phyloP scores from a whole-genome alignment of 345 rosid species.

The Arabidopsis suecica region DNA sequence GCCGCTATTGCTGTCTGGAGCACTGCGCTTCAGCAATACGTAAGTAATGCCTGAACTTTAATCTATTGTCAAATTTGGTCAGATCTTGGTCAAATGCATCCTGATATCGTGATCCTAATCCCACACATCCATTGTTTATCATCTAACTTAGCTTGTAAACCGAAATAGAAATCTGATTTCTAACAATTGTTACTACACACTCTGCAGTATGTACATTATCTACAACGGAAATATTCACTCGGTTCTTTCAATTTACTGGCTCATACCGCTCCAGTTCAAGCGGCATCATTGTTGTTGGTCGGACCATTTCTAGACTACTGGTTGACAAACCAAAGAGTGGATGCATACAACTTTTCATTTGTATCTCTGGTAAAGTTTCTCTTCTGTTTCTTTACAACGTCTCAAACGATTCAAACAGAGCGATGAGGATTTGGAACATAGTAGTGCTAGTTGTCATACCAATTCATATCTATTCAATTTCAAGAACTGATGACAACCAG shows the following conservation, averaged over 20 bases:
- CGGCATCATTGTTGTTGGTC: constrained; percentile 73
- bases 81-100: constrained; percentile 3
- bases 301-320: constrained; percentile 94
- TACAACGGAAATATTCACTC: constrained; percentile 84
- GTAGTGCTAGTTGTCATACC: background rate
- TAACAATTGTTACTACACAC: constrained; percentile 3
- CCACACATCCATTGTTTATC: background rate
- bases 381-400: constrained; percentile 1
- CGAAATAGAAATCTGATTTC: background rate
- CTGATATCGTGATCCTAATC: background rate
- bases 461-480: background rate
- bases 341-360: constrained; percentile 63
- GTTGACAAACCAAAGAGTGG: constrained; percentile 80
- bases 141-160: background rate
- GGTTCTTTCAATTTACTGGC: constrained; percentile 94
- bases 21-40: constrained; percentile 97
- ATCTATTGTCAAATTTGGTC: background rate
- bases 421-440: background rate
- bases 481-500: background rate
- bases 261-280: constrained; percentile 98
- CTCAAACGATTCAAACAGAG: background rate
- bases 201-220: constrained; percentile 91
- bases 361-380: constrained; percentile 66
- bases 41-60: constrained; percentile 47
- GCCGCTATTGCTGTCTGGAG: constrained; percentile 97